Percentiles rank a stretch among this genome's conserved stretches.
Conservation (phyloP, 129 eudicot genomes). For the Lactuca sativa region DNA sequence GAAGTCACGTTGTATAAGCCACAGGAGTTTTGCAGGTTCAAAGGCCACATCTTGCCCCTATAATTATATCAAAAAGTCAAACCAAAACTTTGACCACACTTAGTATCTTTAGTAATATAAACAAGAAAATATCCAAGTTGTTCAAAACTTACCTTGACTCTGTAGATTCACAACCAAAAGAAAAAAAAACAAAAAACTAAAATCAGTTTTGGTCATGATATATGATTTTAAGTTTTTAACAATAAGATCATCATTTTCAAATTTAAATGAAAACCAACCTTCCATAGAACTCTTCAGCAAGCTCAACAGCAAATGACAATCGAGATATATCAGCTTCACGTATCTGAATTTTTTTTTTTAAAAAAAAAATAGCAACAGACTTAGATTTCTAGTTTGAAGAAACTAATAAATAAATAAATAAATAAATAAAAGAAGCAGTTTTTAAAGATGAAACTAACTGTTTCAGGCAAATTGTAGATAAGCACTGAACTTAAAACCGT, state of each 20-base stretch:
- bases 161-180: slow-evolving; percentile 33
- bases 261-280: slow-evolving; percentile 45
- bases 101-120: neutral
- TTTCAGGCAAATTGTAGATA: slow-evolving; percentile 92
- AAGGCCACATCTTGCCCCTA: slow-evolving; percentile 99
- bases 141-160: slow-evolving; percentile 75
- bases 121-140: slow-evolving; percentile 15
- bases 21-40: slow-evolving; percentile 92
- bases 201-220: slow-evolving; percentile 34
- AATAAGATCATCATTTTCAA: neutral
- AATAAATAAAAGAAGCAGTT: neutral
- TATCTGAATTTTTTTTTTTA: slow-evolving; percentile 34
- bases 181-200: slow-evolving; percentile 19
- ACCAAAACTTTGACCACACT: neutral
- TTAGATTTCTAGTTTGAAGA: neutral
- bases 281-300: slow-evolving; percentile 99
- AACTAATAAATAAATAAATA: neutral
- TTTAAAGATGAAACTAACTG: slow-evolving; percentile 50
- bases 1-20: slow-evolving; percentile 98
- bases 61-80: slow-evolving; percentile 19
- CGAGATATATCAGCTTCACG: slow-evolving; percentile 99
- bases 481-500: slow-evolving; percentile 97
- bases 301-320: slow-evolving; percentile 96
- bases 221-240: neutral
- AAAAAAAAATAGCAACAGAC: neutral